phyloP scores from a whole-genome alignment of 805 yeast species.

The Cyberlindnera sargentensis region DNA sequence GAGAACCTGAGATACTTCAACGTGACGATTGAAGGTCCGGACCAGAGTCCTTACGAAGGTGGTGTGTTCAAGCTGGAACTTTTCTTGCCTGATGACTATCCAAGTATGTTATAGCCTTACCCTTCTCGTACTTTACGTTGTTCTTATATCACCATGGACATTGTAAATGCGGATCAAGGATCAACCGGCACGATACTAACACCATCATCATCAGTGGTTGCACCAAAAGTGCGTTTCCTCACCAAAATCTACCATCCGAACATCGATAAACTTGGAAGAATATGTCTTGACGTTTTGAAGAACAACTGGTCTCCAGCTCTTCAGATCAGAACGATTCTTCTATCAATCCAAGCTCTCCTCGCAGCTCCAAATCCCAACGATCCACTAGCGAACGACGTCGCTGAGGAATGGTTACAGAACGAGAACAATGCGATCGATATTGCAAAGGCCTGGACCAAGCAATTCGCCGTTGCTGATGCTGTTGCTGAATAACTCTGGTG shows the following conservation, averaged over 20 bases:
- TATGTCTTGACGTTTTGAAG: conserved; percentile 91
- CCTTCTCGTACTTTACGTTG: too few species aligned
- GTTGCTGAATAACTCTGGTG: too few species aligned
- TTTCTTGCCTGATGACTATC: conserved; percentile 93
- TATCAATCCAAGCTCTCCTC: conserved; percentile 86
- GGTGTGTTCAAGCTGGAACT: conserved; percentile 76
- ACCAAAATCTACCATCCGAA: conserved; percentile 96
- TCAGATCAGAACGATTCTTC: conserved; percentile 85
- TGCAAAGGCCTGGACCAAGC: conserved; percentile 47
- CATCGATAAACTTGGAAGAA: conserved; percentile 90
- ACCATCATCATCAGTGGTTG: conserved; percentile 48
- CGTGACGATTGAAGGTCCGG: conserved; percentile 88
- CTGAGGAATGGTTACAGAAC: conserved; percentile 90
- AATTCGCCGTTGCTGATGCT: background rate
- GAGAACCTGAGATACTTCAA: conserved; percentile 90
- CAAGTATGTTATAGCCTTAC: conserved; percentile 34
- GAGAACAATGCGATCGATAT: conserved; percentile 73
- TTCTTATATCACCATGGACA: too few species aligned
- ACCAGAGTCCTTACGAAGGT: conserved; percentile 86
- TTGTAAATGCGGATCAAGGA: too few species aligned
- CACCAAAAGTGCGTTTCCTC: conserved; percentile 90
- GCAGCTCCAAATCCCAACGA: conserved; percentile 98
- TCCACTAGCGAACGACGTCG: conserved; percentile 96
- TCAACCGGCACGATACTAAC: conserved; percentile 9
- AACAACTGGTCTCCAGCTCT: conserved; percentile 97